Percentiles rank a stretch among this genome's conserved stretches.
Evolutionary conservation across 176 grass and related monocot species (phyloP).

Genomic region (Juncus inflexus): DNA sequence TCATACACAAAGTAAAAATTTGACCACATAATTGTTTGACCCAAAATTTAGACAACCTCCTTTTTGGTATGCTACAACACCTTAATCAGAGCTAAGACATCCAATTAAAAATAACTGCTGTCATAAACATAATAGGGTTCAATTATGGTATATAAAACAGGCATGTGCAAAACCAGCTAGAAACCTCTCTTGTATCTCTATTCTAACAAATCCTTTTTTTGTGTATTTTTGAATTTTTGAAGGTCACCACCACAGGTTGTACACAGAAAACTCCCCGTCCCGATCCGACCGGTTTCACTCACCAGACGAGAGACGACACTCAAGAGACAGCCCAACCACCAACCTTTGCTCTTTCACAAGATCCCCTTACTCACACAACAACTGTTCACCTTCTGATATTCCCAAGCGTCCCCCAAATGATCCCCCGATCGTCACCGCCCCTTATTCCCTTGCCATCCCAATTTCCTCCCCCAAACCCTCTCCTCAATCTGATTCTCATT

Average conservation of each 20-base stretch:
- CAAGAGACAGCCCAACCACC: slow-evolving; percentile 11
- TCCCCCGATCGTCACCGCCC: slow-evolving; percentile 18
- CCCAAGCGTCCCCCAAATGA: neutral
- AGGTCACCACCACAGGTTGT: slow-evolving; percentile 16
- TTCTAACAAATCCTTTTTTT: too few species aligned
- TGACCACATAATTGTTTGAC: too few species aligned
- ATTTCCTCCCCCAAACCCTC: slow-evolving; percentile 14
- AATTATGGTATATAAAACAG: too few species aligned
- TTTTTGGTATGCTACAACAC: too few species aligned
- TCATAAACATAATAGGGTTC: too few species aligned
- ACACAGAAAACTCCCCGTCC: slow-evolving; percentile 20
- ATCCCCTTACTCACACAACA: slow-evolving; percentile 14
- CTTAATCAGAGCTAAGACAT: too few species aligned
- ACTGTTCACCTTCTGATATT: neutral
- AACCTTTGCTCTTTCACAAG: neutral
- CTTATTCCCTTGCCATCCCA: slow-evolving; percentile 21
- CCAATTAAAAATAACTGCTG: too few species aligned
- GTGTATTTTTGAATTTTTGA: neutral
- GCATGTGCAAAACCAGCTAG: too few species aligned
- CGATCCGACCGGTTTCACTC: slow-evolving; percentile 6
- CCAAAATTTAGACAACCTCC: too few species aligned
- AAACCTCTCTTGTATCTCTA: too few species aligned
- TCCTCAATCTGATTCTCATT: slow-evolving; percentile 16
- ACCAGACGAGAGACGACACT: slow-evolving; percentile 9
- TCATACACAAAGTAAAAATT: too few species aligned